Conservation (phyloP, 1,139 yeast species). For the Kodamaea derodonti region DNA sequence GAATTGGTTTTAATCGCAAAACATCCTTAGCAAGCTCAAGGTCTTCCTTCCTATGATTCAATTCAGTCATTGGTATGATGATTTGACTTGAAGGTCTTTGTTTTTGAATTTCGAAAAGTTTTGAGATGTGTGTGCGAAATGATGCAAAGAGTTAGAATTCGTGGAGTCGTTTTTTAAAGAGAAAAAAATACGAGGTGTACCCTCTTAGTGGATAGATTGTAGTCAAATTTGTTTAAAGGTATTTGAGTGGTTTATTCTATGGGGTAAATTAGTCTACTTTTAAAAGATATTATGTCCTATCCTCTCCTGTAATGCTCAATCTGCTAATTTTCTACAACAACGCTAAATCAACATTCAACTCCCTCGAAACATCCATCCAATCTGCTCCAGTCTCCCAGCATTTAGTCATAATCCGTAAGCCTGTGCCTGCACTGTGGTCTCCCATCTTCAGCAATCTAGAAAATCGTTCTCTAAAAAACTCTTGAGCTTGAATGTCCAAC, state of each 20-base stretch:
- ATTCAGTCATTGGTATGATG: conserved; percentile 3
- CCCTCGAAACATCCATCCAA: conserved; percentile 52
- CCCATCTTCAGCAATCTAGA: conserved; percentile 40
- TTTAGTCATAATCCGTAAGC: conserved; percentile 46
- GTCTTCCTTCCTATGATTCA: conserved; percentile 2
- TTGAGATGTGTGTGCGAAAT: too few relatives aligned
- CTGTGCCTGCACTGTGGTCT: conserved; percentile 45
- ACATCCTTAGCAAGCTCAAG: conserved; percentile 8
- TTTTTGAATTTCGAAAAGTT: not conserved
- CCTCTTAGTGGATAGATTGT: too few relatives aligned
- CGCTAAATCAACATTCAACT: conserved; percentile 44
- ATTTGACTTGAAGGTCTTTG: not conserved
- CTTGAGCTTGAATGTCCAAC: conserved; percentile 28
- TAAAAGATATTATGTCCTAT: too few relatives aligned
- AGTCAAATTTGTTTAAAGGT: too few relatives aligned
- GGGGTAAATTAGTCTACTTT: too few relatives aligned
- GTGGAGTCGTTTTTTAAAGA: too few relatives aligned
- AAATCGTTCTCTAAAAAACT: conserved; percentile 38
- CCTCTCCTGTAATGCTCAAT: too few relatives aligned
- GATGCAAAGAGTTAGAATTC: too few relatives aligned
- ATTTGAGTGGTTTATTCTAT: too few relatives aligned
- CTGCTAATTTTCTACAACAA: too few relatives aligned
- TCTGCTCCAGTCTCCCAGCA: conserved; percentile 57
- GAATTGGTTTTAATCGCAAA: conserved; percentile 28
- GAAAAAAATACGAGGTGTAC: too few relatives aligned